These are phyloP conservation scores for Flaveria sonorensis DNA, from an alignment of 129 eudicot species.

Conservation along the genomic window DNA sequence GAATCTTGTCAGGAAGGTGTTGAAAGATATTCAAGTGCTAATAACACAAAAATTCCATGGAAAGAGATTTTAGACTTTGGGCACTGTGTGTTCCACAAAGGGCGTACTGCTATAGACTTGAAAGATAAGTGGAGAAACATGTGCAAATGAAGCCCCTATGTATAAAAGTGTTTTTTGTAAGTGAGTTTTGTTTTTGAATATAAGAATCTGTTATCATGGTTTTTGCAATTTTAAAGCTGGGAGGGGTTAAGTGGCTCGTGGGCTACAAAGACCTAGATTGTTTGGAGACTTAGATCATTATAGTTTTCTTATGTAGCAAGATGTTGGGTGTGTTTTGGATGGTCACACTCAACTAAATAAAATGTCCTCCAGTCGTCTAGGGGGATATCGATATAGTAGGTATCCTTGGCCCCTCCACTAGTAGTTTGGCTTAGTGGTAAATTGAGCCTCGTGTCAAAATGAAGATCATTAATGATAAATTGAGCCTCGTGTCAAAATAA, in stretches of 20 bases:
- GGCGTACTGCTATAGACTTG: slow-evolving; percentile 60
- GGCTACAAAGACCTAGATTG: not conserved
- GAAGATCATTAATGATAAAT: no score
- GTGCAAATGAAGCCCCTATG: slow-evolving; percentile 44
- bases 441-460: no score
- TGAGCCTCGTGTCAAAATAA: no score
- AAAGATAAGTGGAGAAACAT: slow-evolving; percentile 93
- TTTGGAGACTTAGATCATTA: not conserved
- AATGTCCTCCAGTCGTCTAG: not conserved
- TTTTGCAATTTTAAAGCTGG: not conserved
- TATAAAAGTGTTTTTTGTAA: not conserved
- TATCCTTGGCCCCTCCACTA: no score
- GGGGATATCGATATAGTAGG: no score
- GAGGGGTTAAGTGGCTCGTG: not conserved
- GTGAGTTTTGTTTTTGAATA: not conserved
- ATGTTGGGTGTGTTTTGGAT: slow-evolving; percentile 1
- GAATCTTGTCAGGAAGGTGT: slow-evolving; percentile 55
- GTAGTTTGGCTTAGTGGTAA: no score
- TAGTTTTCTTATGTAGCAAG: not conserved
- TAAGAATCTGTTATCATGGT: not conserved
- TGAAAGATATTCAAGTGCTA: slow-evolving; percentile 24
- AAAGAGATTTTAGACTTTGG: slow-evolving; percentile 67
- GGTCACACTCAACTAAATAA: not conserved
- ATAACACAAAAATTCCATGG: slow-evolving; percentile 61
- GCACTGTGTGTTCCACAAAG: slow-evolving; percentile 43